Percentiles rank a stretch among this genome's conserved stretches.
Evolutionary conservation across 2,329 filamentous ascomycete species (phyloP).

Genomic region (Fusarium sp.): DNA sequence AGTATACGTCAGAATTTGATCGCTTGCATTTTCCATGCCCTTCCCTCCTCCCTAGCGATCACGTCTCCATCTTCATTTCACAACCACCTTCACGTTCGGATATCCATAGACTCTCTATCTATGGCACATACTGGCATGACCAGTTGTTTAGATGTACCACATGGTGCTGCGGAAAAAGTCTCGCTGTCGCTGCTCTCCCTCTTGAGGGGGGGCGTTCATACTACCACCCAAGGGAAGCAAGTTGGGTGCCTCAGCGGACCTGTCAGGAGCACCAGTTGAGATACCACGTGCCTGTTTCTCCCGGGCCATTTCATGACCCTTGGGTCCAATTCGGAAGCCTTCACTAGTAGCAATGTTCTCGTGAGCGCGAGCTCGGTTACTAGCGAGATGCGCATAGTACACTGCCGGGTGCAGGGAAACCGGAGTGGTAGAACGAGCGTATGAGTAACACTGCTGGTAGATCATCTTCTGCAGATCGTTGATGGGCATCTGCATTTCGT

Average conservation of each 20-base stretch:
- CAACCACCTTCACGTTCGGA: background rate
- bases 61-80: slow-evolving; percentile 4
- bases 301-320: slow-evolving; percentile 57
- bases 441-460: slow-evolving; percentile 95
- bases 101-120: background rate
- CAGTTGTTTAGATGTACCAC: slow-evolving; percentile 58
- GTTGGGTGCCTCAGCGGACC: slow-evolving; percentile 47
- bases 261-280: slow-evolving; percentile 40
- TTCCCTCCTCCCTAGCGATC: slow-evolving; percentile 41
- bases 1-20: slow-evolving; percentile 11
- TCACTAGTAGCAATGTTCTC: slow-evolving; percentile 65
- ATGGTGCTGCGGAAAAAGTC: slow-evolving; percentile 57
- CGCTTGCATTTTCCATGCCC: slow-evolving; percentile 36
- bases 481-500: slow-evolving; percentile 78
- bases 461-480: slow-evolving; percentile 87
- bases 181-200: slow-evolving; percentile 52
- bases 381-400: slow-evolving; percentile 95
- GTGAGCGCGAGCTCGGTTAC: slow-evolving; percentile 82
- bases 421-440: slow-evolving; percentile 89
- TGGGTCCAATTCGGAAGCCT: slow-evolving; percentile 59
- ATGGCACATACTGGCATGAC: background rate
- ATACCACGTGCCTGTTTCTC: slow-evolving; percentile 58
- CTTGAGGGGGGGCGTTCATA: slow-evolving; percentile 35
- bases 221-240: slow-evolving; percentile 52
- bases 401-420: slow-evolving; percentile 91